Conservation (phyloP, 192 early-diverging fungal genomes). For the Funneliformis geosporum region DNA sequence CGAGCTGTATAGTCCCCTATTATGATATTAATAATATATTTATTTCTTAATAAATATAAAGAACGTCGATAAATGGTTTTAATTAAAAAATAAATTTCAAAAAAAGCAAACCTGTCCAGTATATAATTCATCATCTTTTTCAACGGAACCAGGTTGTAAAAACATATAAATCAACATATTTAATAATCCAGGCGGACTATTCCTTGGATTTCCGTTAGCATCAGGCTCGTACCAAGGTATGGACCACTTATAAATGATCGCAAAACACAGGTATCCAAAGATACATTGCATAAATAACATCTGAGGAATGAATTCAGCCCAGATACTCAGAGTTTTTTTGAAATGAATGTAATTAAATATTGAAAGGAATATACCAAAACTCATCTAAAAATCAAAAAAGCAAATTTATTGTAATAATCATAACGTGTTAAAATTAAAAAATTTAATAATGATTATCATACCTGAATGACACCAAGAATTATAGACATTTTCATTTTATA, state of each 20-base stretch:
- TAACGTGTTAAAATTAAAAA: not conserved
- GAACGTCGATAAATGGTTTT: not conserved
- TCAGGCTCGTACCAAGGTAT: constrained; percentile 84
- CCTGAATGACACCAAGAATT: constrained; percentile 92
- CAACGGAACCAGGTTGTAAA: constrained; percentile 83
- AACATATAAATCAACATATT: constrained; percentile 99
- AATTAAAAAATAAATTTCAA: not conserved
- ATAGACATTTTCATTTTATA: constrained; percentile 99
- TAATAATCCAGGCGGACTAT: constrained; percentile 88
- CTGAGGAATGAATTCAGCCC: constrained; percentile 90
- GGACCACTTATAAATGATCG: constrained; percentile 96
- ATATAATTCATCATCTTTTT: constrained; percentile 71
- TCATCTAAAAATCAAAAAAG: constrained; percentile 65
- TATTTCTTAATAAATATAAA: not conserved
- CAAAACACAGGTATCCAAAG: constrained; percentile 93
- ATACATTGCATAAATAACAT: constrained; percentile 89
- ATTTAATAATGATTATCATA: constrained; percentile 26
- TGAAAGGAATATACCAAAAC: constrained; percentile 88
- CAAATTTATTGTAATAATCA: not conserved
- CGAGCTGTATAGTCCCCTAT: constrained; percentile 69
- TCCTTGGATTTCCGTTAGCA: constrained; percentile 58
- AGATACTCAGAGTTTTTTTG: constrained; percentile 76
- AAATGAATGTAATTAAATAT: constrained; percentile 92
- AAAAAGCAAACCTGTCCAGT: constrained; percentile 72
- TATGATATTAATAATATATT: constrained; percentile 1